Conservation (phyloP, 306 rosid species). For the Citrullus amarus region DNA sequence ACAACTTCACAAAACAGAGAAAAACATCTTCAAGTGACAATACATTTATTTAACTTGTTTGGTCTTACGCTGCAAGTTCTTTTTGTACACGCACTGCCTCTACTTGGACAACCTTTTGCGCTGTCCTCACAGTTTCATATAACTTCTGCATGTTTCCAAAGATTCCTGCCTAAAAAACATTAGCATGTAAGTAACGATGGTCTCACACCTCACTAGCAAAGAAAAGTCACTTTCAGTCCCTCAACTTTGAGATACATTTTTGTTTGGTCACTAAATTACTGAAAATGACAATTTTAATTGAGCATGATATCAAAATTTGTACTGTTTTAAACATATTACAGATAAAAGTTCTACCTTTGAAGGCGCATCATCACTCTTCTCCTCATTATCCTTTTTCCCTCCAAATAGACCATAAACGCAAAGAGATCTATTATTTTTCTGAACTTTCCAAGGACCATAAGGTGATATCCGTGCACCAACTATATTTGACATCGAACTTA, state of each 20-base stretch:
- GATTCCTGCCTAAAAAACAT: slow-evolving; percentile 52
- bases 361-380: slow-evolving; percentile 41
- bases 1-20: background rate
- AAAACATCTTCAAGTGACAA: background rate
- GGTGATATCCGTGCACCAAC: slow-evolving; percentile 28
- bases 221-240: background rate
- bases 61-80: slow-evolving; percentile 63
- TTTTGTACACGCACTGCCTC: slow-evolving; percentile 82
- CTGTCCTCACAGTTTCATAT: slow-evolving; percentile 70
- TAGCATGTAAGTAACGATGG: slow-evolving; percentile 10
- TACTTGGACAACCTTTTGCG: slow-evolving; percentile 77
- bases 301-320: slow-evolving; percentile 2
- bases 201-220: slow-evolving; percentile 5
- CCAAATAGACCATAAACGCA: slow-evolving; percentile 54
- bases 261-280: background rate
- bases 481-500: slow-evolving; percentile 28
- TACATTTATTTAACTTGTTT: slow-evolving; percentile 12
- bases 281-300: background rate
- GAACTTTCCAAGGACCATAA: slow-evolving; percentile 17
- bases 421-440: slow-evolving; percentile 20
- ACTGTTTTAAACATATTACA: slow-evolving; percentile 7
- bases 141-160: slow-evolving; percentile 75
- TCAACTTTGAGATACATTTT: background rate
- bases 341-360: slow-evolving; percentile 35
- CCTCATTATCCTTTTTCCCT: slow-evolving; percentile 59